Evolutionary conservation across 805 yeast species (phyloP).

Genomic region (Hanseniaspora occidentalis): DNA sequence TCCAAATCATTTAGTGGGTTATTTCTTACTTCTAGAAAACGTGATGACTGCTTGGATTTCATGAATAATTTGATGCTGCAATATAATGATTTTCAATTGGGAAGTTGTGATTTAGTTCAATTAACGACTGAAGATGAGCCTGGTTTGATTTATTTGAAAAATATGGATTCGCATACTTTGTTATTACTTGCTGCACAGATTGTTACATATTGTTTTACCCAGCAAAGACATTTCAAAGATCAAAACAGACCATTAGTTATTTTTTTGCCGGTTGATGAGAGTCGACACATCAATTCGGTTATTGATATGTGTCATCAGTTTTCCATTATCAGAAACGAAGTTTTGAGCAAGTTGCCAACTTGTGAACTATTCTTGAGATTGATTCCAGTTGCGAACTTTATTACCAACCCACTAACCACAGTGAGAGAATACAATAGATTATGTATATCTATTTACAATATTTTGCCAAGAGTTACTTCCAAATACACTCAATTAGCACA

Average conservation of each 20-base stretch:
- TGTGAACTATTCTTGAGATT: conserved; percentile 25
- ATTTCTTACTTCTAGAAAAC: conserved; percentile 27
- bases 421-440: conserved; percentile 27
- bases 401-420: conserved; percentile 23
- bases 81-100: conserved; percentile 22
- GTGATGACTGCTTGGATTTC: conserved; percentile 19
- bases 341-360: conserved; percentile 21
- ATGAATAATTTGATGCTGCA: conserved; percentile 22
- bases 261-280: conserved; percentile 17
- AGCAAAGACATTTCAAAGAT: conserved; percentile 17
- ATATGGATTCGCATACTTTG: conserved; percentile 32
- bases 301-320: conserved; percentile 36
- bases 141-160: conserved; percentile 17
- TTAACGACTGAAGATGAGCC: conserved; percentile 18
- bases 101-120: conserved; percentile 23
- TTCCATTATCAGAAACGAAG: conserved; percentile 31
- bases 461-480: conserved; percentile 25
- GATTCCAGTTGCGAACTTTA: conserved; percentile 28
- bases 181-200: conserved; percentile 36
- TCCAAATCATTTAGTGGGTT: conserved; percentile 41
- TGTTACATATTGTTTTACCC: conserved; percentile 23
- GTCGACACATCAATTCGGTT: conserved; percentile 27
- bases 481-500: conserved; percentile 29
- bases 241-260: conserved; percentile 16
- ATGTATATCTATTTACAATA: conserved; percentile 45